Base-by-base conservation (phyloP, 2,329 filamentous ascomycete species). In the Monosporascus sp. region DNA sequence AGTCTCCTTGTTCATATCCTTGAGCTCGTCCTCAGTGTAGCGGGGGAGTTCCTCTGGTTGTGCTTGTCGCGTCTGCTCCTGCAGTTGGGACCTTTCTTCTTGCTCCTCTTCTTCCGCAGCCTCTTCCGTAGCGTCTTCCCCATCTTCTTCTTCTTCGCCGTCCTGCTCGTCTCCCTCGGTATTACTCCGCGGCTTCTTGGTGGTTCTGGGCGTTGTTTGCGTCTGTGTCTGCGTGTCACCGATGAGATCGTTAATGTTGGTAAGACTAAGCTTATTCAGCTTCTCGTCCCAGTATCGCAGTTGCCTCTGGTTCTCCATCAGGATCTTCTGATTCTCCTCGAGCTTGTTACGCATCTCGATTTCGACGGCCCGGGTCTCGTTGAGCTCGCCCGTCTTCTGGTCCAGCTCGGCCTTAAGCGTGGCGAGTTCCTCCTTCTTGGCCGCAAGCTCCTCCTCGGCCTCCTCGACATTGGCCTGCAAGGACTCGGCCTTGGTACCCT, bases 331-430 rank as follows among this genome's bases (percentile, higher is more conserved):
- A 69, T 93, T 94, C 67, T 97, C 93, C 66, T 97, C 94, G 1
- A 99, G 85, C 74, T 96, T 96, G 73, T 97, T 97, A 58, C 89
- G 88, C 91, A 97, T 97, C 72, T 99, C 94, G 56, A 99, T 97
- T 70, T 99, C 94, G 3, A 87, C 77, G 0, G 90, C 92, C 9
- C 93, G 84, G 0, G 88, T 96, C 65, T 90, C 88, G 66, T 97
- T 97, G 53, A 97, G 79, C 67, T 95, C 90, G 0, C 86, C 75
- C 2, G 84, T 88, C 77, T 92, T 96, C 62, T 89, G 86, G 60
- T 99, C 93, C 11, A 97, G 79, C 63, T 96, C 89, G 4, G 82
- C 76, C 74, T 97, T 99, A 52, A 97, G 72, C 9, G 82, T 77
- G 47, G 85, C 80, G 3, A 99, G 80, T 67, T 94, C 89, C 60